phyloP scores from a whole-genome alignment of 345 rosid species.

The Bruguiera parviflora region DNA sequence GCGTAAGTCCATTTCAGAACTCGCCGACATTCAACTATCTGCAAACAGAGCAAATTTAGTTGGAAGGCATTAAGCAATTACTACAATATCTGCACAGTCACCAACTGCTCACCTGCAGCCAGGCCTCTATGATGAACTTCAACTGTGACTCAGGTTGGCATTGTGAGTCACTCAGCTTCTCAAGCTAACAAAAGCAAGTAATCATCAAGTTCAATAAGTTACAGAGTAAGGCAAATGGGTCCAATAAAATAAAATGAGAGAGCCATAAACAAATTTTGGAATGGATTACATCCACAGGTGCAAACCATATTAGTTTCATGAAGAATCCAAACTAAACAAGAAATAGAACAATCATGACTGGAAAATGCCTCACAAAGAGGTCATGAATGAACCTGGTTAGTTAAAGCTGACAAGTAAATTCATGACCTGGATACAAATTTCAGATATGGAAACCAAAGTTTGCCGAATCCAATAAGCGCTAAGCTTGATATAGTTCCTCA shows the following conservation, averaged over 20 bases:
- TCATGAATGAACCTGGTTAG: too few species aligned
- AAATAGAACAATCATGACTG: too few species aligned
- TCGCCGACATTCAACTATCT: constrained; percentile 85
- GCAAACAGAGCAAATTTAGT: constrained; percentile 20
- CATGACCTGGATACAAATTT: too few species aligned
- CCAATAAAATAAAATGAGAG: too few species aligned
- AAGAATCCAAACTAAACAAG: too few species aligned
- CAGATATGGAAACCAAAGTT: too few species aligned
- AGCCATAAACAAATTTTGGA: too few species aligned
- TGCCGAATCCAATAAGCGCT: too few species aligned
- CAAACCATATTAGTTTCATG: too few species aligned
- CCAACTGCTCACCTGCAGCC: constrained; percentile 26
- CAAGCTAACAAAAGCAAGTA: constrained; percentile 23
- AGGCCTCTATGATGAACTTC: constrained; percentile 35
- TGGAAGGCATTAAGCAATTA: not conserved
- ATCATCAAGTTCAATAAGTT: not conserved
- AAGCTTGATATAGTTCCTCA: not conserved
- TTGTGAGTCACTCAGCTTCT: constrained; percentile 34
- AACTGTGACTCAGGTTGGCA: constrained; percentile 38
- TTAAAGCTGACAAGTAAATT: too few species aligned
- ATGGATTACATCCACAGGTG: too few species aligned
- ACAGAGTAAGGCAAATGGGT: not conserved
- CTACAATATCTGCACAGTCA: not conserved
- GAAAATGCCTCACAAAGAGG: too few species aligned
- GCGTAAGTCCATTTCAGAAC: constrained; percentile 90